Conservation (phyloP, 441 rosid genomes). For the Kokia cookei region DNA sequence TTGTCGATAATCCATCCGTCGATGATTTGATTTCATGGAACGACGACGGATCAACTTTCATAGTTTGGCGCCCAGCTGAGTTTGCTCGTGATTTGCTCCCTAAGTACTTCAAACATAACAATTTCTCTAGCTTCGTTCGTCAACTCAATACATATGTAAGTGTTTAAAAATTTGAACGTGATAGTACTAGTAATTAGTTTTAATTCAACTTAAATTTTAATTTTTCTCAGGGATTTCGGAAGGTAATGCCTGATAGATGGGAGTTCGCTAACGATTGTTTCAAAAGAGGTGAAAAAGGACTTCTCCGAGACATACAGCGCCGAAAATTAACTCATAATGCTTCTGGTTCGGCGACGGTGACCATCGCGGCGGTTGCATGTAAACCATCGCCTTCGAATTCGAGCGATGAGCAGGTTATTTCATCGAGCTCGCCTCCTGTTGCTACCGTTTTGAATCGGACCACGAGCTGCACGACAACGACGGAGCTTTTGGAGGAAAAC, state of each 20-base stretch:
- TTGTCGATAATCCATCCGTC: conserved; percentile 57
- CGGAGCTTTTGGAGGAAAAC: conserved; percentile 80
- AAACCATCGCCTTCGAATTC: conserved; percentile 63
- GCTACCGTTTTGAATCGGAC: conserved; percentile 27
- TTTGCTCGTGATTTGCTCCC: too few relatives aligned
- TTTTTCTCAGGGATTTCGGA: conserved; percentile 53
- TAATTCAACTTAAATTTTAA: neutral
- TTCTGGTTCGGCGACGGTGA: conserved; percentile 17
- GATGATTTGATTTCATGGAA: conserved; percentile 45
- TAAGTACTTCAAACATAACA: conserved; percentile 41
- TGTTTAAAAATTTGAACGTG: neutral
- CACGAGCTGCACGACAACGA: conserved; percentile 64
- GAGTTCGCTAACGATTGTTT: conserved; percentile 83
- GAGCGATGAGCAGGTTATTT: conserved; percentile 74
- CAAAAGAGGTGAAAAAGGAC: conserved; percentile 59
- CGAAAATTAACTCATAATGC: conserved; percentile 51
- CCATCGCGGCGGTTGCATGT: conserved; percentile 19
- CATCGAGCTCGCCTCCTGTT: conserved; percentile 60
- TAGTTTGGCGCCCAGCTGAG: too few relatives aligned
- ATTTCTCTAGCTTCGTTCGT: conserved; percentile 93
- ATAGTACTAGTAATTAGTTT: neutral
- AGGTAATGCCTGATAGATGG: conserved; percentile 93
- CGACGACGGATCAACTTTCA: too few relatives aligned
- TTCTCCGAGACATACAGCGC: conserved; percentile 77
- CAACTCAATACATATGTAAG: conserved; percentile 93